A percentile compares a stretch with the other conserved stretches of the same genome.
phyloP scores from a whole-genome alignment of 768 basidiomycete genomes.

The Arthromyces matolae region DNA sequence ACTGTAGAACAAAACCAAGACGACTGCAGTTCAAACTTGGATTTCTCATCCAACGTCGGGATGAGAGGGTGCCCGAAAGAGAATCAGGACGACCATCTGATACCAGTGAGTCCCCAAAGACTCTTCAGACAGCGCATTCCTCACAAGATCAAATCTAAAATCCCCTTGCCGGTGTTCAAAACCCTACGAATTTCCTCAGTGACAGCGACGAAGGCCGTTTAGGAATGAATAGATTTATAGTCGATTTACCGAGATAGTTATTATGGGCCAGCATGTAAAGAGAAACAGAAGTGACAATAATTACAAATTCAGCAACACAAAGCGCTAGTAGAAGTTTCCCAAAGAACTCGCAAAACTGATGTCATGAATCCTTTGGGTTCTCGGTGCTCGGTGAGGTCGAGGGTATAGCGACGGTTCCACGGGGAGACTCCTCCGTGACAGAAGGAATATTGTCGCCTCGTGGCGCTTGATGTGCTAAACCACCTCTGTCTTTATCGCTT shows the following conservation, averaged over 20 bases:
- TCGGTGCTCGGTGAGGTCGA: constrained; percentile 4
- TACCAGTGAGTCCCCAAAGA: neutral
- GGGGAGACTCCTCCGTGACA: neutral
- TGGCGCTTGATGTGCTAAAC: constrained; percentile 7
- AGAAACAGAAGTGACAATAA: neutral
- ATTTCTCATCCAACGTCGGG: constrained; percentile 8
- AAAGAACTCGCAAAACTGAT: too few relatives aligned
- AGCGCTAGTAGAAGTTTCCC: too few relatives aligned
- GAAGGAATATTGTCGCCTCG: constrained; percentile 1
- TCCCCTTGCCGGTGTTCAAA: constrained; percentile 23
- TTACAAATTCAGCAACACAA: constrained; percentile 1
- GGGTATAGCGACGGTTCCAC: constrained; percentile 2
- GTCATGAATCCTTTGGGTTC: constrained; percentile 6
- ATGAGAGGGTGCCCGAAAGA: constrained; percentile 11
- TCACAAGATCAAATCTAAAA: constrained; percentile 14
- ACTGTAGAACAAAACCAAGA: constrained; percentile 10
- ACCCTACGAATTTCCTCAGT: constrained; percentile 18
- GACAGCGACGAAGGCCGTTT: too few relatives aligned
- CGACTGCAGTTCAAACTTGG: neutral
- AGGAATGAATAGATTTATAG: too few relatives aligned
- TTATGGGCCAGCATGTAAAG: constrained; percentile 8
- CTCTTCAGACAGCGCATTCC: neutral
- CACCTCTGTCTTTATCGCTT: constrained; percentile 35
- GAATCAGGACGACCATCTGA: constrained; percentile 5
- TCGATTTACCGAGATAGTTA: too few relatives aligned